Percentiles rank a stretch among this genome's conserved stretches.
phyloP scores from a whole-genome alignment of 805 yeast genomes.

The Starmerella apis region DNA sequence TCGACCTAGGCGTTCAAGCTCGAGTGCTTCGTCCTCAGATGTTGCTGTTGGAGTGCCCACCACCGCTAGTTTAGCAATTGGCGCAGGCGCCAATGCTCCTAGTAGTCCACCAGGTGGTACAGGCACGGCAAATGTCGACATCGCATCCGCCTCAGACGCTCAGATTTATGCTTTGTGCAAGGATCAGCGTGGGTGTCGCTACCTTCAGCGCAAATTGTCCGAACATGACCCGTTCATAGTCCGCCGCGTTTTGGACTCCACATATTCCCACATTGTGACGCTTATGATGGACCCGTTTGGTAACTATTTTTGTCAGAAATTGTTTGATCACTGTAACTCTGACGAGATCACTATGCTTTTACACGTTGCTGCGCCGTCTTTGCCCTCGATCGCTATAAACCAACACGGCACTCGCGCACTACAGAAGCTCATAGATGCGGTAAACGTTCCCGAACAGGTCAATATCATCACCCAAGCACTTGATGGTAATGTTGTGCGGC shows the following conservation, averaged over 20 bases:
- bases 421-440: constrained; percentile 81
- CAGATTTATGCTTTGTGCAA: constrained; percentile 76
- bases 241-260: constrained; percentile 64
- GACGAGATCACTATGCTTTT: constrained; percentile 64
- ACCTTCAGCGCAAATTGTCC: constrained; percentile 78
- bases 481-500: constrained; percentile 58
- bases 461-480: constrained; percentile 50
- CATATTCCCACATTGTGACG: constrained; percentile 65
- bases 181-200: constrained; percentile 95
- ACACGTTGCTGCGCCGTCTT: constrained; percentile 57
- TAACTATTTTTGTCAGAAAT: constrained; percentile 85
- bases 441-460: constrained; percentile 62
- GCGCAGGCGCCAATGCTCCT: constrained; percentile 1
- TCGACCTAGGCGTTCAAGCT: constrained; percentile 14
- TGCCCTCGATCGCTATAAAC: constrained; percentile 73
- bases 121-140: constrained; percentile 2
- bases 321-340: constrained; percentile 62
- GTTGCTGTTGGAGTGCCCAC: background rate
- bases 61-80: background rate
- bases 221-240: constrained; percentile 30
- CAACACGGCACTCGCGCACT: constrained; percentile 96
- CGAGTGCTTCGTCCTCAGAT: constrained; percentile 12
- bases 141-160: constrained; percentile 18
- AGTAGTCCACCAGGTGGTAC: background rate
- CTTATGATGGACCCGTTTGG: constrained; percentile 94